phyloP scores from a whole-genome alignment of 2,329 filamentous ascomycete genomes.

The Emergomyces orientalis region DNA sequence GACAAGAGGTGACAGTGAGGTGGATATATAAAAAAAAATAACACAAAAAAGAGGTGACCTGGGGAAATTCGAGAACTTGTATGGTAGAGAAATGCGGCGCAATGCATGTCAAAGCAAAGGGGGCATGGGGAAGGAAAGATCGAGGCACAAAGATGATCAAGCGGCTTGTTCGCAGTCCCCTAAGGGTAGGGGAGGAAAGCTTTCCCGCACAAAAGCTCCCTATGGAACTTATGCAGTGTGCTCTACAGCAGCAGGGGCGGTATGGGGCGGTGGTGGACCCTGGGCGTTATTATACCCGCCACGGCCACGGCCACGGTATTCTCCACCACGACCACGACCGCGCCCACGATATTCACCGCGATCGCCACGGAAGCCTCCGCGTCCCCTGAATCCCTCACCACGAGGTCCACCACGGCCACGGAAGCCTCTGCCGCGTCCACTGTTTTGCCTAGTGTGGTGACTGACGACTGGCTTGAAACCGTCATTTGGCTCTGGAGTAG shows the following conservation, averaged over 20 bases:
- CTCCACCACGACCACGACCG: slow-evolving; percentile 28
- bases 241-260: neutral
- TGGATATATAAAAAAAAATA: neutral
- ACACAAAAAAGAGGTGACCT: neutral
- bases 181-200: neutral
- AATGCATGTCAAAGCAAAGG: slow-evolving; percentile 4
- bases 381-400: slow-evolving; percentile 31
- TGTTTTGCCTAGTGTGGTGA: slow-evolving; percentile 28
- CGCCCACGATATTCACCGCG: slow-evolving; percentile 30
- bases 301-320: slow-evolving; percentile 28
- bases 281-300: slow-evolving; percentile 16
- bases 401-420: slow-evolving; percentile 26
- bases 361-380: slow-evolving; percentile 22
- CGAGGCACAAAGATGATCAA: neutral
- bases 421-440: slow-evolving; percentile 29
- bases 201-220: neutral
- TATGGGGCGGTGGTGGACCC: neutral
- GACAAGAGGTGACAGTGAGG: neutral
- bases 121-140: slow-evolving; percentile 1
- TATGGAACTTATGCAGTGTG: neutral
- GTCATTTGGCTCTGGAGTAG: slow-evolving; percentile 16
- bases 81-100: neutral
- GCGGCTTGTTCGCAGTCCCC: neutral
- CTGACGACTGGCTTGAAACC: slow-evolving; percentile 28
- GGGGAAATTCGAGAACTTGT: neutral